Evolutionary conservation across 768 basidiomycete species (phyloP).

Genomic region (Agrocybe chaxingu): DNA sequence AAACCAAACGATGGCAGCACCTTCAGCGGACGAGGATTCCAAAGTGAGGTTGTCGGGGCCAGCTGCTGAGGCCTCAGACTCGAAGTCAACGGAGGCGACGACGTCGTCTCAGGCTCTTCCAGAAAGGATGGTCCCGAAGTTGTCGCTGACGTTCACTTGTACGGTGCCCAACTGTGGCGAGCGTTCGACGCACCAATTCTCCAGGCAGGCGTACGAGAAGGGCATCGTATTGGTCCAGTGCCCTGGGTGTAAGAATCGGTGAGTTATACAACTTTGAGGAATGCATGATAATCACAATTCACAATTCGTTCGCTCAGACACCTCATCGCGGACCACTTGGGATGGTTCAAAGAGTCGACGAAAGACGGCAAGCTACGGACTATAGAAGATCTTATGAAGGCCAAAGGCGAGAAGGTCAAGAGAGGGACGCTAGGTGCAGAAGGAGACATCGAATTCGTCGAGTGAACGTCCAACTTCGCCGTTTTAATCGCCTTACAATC

Average conservation of each 20-base stretch:
- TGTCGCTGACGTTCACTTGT: slow-evolving; percentile 85
- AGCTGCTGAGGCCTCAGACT: slow-evolving; percentile 1
- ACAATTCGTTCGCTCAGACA: slow-evolving; percentile 44
- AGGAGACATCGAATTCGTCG: slow-evolving; percentile 56
- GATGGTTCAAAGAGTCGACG: slow-evolving; percentile 88
- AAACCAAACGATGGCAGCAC: neutral
- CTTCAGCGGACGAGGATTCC: neutral
- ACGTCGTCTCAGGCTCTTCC: slow-evolving; percentile 29
- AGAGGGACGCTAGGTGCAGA: slow-evolving; percentile 44
- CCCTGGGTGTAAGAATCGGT: slow-evolving; percentile 88
- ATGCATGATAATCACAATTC: slow-evolving; percentile 1
- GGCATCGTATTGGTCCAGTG: slow-evolving; percentile 93
- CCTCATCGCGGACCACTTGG: slow-evolving; percentile 85
- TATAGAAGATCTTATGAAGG: slow-evolving; percentile 77
- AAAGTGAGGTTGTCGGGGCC: slow-evolving; percentile 2
- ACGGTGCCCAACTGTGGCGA: slow-evolving; percentile 66
- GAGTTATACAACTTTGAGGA: slow-evolving; percentile 19
- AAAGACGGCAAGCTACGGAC: slow-evolving; percentile 70
- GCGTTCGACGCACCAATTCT: slow-evolving; percentile 87
- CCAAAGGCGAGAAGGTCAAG: slow-evolving; percentile 74
- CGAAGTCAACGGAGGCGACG: slow-evolving; percentile 12
- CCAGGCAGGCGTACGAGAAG: slow-evolving; percentile 77
- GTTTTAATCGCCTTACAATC: neutral
- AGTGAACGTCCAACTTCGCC: slow-evolving; percentile 13
- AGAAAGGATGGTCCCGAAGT: slow-evolving; percentile 51